These are phyloP conservation scores for Rhodotorula diobovata DNA, from an alignment of 768 basidiomycete species.

Conservation along the genomic window DNA sequence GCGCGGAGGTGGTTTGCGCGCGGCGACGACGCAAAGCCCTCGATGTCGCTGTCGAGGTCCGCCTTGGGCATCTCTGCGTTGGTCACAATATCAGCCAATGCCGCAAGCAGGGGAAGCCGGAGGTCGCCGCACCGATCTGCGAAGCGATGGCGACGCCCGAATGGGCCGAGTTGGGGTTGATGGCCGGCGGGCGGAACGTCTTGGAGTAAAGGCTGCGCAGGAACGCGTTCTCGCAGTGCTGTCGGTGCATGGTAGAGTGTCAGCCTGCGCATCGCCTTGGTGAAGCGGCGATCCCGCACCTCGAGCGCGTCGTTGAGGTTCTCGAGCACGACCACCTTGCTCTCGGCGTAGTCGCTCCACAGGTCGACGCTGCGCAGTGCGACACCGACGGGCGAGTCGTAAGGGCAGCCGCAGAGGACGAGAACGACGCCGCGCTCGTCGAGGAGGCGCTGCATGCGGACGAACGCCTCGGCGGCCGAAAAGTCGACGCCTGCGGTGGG, in stretches of 20 bases:
- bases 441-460: conserved; percentile 78
- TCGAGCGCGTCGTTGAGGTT: conserved; percentile 87
- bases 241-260: not conserved
- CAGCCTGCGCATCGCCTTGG: not conserved
- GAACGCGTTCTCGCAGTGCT: conserved; percentile 45
- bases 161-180: not conserved
- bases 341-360: conserved; percentile 58
- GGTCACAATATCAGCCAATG: not conserved
- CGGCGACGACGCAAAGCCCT: conserved; percentile 35
- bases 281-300: conserved; percentile 13
- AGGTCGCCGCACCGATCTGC: conserved; percentile 24
- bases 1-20: conserved; percentile 35
- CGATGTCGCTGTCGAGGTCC: conserved; percentile 38
- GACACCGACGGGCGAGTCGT: conserved; percentile 62
- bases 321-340: conserved; percentile 60
- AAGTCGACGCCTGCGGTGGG: conserved; percentile 82
- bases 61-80: conserved; percentile 35
- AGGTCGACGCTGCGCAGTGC: conserved; percentile 75
- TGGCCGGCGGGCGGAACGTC: conserved; percentile 31
- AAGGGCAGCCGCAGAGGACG: conserved; percentile 76
- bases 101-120: accelerated
- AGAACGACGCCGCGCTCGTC: conserved; percentile 70
- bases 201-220: conserved; percentile 42
- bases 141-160: conserved; percentile 17
- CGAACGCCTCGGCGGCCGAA: conserved; percentile 90